Percentiles rank a stretch among this genome's conserved stretches.
Evolutionary conservation across 768 basidiomycete species (phyloP).

Genomic region (Pleurotus salmoneostramineus): DNA sequence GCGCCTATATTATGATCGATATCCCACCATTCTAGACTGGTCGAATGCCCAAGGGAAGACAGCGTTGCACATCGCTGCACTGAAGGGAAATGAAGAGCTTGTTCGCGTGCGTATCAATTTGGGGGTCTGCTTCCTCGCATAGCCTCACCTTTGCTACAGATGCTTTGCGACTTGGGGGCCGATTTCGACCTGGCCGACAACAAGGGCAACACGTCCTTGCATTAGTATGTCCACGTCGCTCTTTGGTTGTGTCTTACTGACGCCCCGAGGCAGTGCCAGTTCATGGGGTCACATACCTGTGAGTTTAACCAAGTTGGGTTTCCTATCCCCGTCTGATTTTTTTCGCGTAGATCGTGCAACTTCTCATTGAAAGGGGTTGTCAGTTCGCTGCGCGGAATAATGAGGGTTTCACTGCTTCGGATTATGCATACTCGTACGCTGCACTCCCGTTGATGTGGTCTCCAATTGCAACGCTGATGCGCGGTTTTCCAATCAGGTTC

Average conservation of each 20-base stretch:
- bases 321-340: constrained; percentile 3
- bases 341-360: constrained; percentile 61
- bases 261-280: constrained; percentile 56
- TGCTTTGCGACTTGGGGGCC: constrained; percentile 88
- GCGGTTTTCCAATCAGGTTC: constrained; percentile 37
- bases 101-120: constrained; percentile 58
- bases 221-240: constrained; percentile 62
- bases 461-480: too few relatives aligned
- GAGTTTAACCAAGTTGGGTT: constrained; percentile 21
- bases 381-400: constrained; percentile 82
- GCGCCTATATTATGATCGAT: constrained; percentile 79
- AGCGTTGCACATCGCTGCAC: constrained; percentile 81
- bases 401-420: constrained; percentile 86
- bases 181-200: constrained; percentile 89
- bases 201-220: constrained; percentile 88
- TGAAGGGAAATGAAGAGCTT: constrained; percentile 87
- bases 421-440: constrained; percentile 87
- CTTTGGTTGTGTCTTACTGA: constrained; percentile 8
- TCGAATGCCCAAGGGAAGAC: constrained; percentile 88
- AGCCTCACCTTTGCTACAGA: constrained; percentile 40
- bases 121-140: constrained; percentile 1
- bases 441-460: neutral
- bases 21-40: constrained; percentile 88
- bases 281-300: constrained; percentile 85
- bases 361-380: constrained; percentile 87